Evolutionary conservation across 2,329 filamentous ascomycete species (phyloP), one percentile per base, ranked within the genome.

Genomic region (Beauveria asiatica): DNA sequence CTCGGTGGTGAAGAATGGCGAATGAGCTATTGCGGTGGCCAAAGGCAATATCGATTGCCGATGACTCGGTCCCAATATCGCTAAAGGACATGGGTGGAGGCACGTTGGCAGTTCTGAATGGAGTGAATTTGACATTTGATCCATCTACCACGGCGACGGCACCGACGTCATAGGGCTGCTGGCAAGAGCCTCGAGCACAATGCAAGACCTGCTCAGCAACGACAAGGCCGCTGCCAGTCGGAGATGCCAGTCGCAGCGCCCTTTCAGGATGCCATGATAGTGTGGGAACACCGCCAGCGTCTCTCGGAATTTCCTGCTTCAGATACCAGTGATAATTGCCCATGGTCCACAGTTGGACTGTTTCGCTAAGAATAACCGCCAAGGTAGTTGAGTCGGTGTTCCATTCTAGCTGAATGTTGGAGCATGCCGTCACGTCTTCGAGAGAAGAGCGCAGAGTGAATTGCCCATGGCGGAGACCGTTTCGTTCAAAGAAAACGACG

Each of bases 251-350:
- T 16, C 84, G 83, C 39, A 97, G 76, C 3, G 92, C 77, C 70
- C 89, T 92, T 70, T 97, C 94, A 1, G 90, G 84, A 71, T 99
- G 91, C 94, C 94, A 99, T 1, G 77, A 70, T n/a, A 84, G 64
- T 44, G 70, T 66, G 51, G 68, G 56, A 44, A 73, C 67, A 3
- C 67, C 65, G 13, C 66, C 67, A 8, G 21, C 8, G 30, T 71
- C 66, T 7, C 80, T 75, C 7, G 76, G 74, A 7, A 97, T 79
- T 70, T 97, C 92, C 71, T 96, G 92, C 75, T 99, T 99, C 17
- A 99, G 79, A 72, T 97, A 97, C 83, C 94, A 99, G 70, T 97
- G 90, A 67, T 99, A 99, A 72, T 99, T 99, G 21, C 91, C 89
- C 81, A 88, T 96, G 0, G 92, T 96, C 94, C 94, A 99, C 1